Conservation (phyloP, 2,329 filamentous ascomycete species). For the Colletotrichum sansevieriae region DNA sequence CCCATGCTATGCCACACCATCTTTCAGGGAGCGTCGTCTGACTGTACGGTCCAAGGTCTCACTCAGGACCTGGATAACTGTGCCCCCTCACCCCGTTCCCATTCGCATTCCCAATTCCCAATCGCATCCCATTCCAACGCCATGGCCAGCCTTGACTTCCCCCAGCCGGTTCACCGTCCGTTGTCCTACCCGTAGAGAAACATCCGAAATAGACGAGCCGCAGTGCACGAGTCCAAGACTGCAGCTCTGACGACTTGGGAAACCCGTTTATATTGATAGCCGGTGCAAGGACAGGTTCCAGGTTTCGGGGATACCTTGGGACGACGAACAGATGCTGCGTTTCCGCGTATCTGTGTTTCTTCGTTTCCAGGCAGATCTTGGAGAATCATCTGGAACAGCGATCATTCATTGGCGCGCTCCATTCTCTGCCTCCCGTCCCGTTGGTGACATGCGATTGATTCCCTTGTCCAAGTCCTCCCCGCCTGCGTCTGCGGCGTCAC, state of each 20-base stretch:
- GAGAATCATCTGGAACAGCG: constrained; percentile 38
- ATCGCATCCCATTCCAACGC: constrained; percentile 30
- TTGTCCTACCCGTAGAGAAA: constrained; percentile 30
- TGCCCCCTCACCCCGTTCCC: constrained; percentile 18
- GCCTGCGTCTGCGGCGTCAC: neutral
- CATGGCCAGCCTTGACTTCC: constrained; percentile 30
- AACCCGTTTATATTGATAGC: constrained; percentile 11
- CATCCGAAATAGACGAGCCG: constrained; percentile 28
- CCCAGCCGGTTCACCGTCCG: constrained; percentile 30
- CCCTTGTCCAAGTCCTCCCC: too few species aligned
- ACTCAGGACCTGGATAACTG: constrained; percentile 27
- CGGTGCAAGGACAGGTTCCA: constrained; percentile 28
- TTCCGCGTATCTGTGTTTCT: too few species aligned
- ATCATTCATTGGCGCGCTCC: constrained; percentile 10
- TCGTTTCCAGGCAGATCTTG: neutral
- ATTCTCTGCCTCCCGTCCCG: constrained; percentile 16
- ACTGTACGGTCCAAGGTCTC: constrained; percentile 21
- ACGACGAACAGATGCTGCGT: constrained; percentile 3
- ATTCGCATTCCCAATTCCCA: constrained; percentile 21
- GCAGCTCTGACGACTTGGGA: neutral
- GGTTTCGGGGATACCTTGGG: constrained; percentile 13
- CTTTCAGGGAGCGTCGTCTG: constrained; percentile 19
- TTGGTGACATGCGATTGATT: neutral
- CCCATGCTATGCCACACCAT: constrained; percentile 5
- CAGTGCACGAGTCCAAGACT: constrained; percentile 25